Percentiles rank a stretch among this genome's conserved stretches.
Conservation (phyloP, 2,329 filamentous ascomycete genomes). For the Fusarium equiseti region DNA sequence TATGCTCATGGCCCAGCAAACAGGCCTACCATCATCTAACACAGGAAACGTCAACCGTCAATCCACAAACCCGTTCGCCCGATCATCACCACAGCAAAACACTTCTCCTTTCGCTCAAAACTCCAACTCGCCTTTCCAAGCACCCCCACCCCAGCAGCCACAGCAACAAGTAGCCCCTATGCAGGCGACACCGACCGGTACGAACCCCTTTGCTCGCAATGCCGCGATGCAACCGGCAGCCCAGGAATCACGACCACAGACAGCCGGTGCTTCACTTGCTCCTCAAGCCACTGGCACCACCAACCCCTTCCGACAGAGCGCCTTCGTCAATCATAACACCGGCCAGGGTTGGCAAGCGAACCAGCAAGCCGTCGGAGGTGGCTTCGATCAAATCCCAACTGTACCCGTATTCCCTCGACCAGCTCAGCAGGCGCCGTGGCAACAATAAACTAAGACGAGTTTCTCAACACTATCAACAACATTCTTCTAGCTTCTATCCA, state of each 20-base stretch:
- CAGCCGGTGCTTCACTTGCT: slow-evolving; percentile 65
- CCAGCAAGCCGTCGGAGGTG: slow-evolving; percentile 83
- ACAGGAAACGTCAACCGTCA: slow-evolving; percentile 66
- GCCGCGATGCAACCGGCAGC: slow-evolving; percentile 49
- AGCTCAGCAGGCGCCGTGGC: slow-evolving; percentile 72
- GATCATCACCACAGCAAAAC: slow-evolving; percentile 65
- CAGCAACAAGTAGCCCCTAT: slow-evolving; percentile 54
- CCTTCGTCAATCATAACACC: slow-evolving; percentile 89
- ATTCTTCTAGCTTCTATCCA: slow-evolving; percentile 6
- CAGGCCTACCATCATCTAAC: slow-evolving; percentile 61
- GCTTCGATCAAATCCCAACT: slow-evolving; percentile 81
- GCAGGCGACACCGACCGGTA: slow-evolving; percentile 65
- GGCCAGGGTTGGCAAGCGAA: slow-evolving; percentile 89
- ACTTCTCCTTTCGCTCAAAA: slow-evolving; percentile 52
- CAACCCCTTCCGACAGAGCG: slow-evolving; percentile 93
- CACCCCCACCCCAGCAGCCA: slow-evolving; percentile 53
- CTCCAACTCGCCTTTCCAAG: slow-evolving; percentile 59
- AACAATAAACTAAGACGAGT: slow-evolving; percentile 56
- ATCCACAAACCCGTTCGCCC: slow-evolving; percentile 90
- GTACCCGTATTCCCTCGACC: slow-evolving; percentile 89
- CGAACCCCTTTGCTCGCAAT: slow-evolving; percentile 69
- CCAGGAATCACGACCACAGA: slow-evolving; percentile 59
- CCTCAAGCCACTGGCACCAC: slow-evolving; percentile 88
- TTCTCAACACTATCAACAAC: neutral
- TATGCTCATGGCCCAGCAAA: slow-evolving; percentile 75